These are phyloP conservation scores for Oryza nivara DNA, from an alignment of 176 grass and related monocot genomes.

Conservation along the genomic window DNA sequence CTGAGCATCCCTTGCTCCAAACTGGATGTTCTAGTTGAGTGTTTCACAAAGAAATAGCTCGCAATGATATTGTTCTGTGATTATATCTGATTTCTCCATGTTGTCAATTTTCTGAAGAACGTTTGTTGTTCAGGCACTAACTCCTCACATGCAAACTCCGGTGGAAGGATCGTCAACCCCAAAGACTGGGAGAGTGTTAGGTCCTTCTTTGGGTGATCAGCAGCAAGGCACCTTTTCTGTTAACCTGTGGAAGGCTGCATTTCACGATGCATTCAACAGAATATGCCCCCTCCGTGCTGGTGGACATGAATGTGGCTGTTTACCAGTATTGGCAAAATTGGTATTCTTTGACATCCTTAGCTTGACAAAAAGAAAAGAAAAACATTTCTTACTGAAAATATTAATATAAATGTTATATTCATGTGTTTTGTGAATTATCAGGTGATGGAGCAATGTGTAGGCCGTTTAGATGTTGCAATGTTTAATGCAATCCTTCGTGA, in stretches of 20 bases:
- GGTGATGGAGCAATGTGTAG: constrained; percentile 97
- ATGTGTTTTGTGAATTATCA: constrained; percentile 46
- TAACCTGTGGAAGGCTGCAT: constrained; percentile 88
- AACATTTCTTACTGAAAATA: constrained; percentile 17
- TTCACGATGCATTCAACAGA: constrained; percentile 73
- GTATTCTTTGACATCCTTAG: constrained; percentile 52
- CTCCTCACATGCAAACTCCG: constrained; percentile 85
- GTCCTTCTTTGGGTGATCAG: constrained; percentile 73
- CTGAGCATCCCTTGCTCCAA: constrained; percentile 38
- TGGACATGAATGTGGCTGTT: constrained; percentile 85
- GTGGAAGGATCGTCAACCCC: constrained; percentile 53
- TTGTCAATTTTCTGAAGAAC: constrained; percentile 29
- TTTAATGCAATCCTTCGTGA: constrained; percentile 99
- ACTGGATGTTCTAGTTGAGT: constrained; percentile 5
- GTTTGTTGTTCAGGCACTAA: constrained; percentile 72
- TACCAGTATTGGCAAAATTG: constrained; percentile 78
- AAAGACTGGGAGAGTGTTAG: constrained; percentile 56
- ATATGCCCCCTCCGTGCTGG: constrained; percentile 81
- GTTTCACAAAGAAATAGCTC: constrained; percentile 27
- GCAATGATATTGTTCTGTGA: constrained; percentile 9
- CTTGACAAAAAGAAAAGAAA: constrained; percentile 29
- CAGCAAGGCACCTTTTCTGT: constrained; percentile 79
- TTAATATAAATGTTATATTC: constrained; percentile 11
- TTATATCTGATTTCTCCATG: constrained; percentile 12
- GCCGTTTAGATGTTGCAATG: constrained; percentile 88